Base-by-base conservation (phyloP, 1,284 basidiomycete species). In the Coniferiporia weirii region DNA sequence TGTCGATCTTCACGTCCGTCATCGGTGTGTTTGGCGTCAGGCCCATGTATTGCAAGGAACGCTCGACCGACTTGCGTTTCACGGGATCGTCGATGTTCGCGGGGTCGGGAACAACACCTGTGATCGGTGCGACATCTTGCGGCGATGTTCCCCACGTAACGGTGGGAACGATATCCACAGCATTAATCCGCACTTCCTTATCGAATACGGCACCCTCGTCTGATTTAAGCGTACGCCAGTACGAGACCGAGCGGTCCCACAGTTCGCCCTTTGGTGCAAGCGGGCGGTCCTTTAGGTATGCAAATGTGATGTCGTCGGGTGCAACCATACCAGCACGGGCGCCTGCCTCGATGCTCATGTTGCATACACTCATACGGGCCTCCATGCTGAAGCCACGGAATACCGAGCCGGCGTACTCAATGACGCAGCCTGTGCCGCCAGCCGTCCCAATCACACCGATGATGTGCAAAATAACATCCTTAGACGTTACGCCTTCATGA, bases 101-200 rank as follows among this genome's bases (percentile, higher is more conserved):
- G 6, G 95, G 95, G 70, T 93, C 85, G 36, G 95, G 95, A 43
- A 96, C 92, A 50, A 72, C 73, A 63, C 92, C 93, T 19, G 86
- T 93, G 73, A 98, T 97, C 20, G 93, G 80, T 38, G 91, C 87
- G 51, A 93, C 91, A 69, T 98, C 95, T 71, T 98, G 91, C 54
- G 95, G 95, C 20, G 93, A 95, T 2, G 94, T 98, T 57, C 95
- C 95, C 95, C 95, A 98, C 22, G 95, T 95, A 62, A 98, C 85
- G 46, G 95, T 98, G 12, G 95, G 95, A 54, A 93, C 80, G 72
- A 98, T 98, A 69, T 97, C 93, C 65, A 87, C 86, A 6, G 89
- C 93, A 61, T 83, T 80, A 69, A 98, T 91, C 66, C 88, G 85
- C 64, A 98, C 80, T 70, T 95, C 89, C 65, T 89, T 79, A 70